A percentile compares a stretch with the other conserved stretches of the same genome.
phyloP scores from a whole-genome alignment of 164 flowering plant species.

The Protea cynaroides region DNA sequence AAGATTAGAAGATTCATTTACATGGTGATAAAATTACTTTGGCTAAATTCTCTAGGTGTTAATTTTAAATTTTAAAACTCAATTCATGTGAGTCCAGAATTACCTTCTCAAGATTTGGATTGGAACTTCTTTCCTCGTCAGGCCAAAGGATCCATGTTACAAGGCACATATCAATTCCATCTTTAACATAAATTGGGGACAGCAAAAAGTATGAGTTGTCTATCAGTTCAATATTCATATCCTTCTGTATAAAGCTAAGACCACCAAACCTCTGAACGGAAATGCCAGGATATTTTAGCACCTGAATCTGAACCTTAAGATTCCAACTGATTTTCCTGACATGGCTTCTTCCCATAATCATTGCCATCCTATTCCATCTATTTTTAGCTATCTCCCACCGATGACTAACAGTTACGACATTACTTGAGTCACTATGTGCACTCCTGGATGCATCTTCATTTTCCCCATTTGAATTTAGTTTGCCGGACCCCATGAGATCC shows the following conservation, averaged over 20 bases:
- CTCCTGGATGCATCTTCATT: slow-evolving; percentile 9
- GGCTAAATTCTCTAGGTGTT: background rate
- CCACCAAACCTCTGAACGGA: slow-evolving; percentile 51
- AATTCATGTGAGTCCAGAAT: background rate
- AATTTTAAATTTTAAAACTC: background rate
- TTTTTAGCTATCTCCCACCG: slow-evolving; percentile 35
- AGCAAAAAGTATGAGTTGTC: slow-evolving; percentile 45
- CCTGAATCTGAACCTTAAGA: slow-evolving; percentile 81
- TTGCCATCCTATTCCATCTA: slow-evolving; percentile 66
- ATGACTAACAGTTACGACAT: slow-evolving; percentile 15
- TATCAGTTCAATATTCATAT: slow-evolving; percentile 40
- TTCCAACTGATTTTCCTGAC: slow-evolving; percentile 74
- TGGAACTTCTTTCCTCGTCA: slow-evolving; percentile 87
- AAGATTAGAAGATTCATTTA: background rate
- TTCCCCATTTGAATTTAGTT: slow-evolving; percentile 9
- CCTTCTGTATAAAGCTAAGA: slow-evolving; percentile 24
- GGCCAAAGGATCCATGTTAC: slow-evolving; percentile 97
- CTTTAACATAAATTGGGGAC: slow-evolving; percentile 40
- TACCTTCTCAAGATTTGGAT: slow-evolving; percentile 95
- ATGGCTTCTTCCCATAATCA: slow-evolving; percentile 45
- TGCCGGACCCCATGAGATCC: slow-evolving; percentile 47
- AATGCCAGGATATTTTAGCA: slow-evolving; percentile 59
- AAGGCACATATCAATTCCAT: slow-evolving; percentile 64
- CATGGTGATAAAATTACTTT: background rate
- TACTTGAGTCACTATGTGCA: slow-evolving; percentile 14